Conservation (phyloP, 2,329 filamentous ascomycete species). For the Calonectria pteridis region DNA sequence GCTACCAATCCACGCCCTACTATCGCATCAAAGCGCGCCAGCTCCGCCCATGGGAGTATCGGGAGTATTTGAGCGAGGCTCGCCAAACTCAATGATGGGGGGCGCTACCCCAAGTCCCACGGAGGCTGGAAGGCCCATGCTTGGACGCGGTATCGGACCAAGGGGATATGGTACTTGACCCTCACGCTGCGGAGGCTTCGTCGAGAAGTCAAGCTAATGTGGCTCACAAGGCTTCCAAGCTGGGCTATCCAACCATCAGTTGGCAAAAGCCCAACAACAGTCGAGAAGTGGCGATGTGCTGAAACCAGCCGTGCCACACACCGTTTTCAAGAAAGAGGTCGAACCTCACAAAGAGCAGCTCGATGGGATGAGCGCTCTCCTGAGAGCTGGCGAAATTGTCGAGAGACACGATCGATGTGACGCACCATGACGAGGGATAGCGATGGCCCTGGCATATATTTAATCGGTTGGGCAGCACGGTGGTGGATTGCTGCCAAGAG, state of each 20-base stretch:
- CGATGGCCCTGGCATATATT: neutral
- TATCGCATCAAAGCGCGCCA: slow-evolving; percentile 55
- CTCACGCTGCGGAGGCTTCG: slow-evolving; percentile 28
- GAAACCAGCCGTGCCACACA: slow-evolving; percentile 46
- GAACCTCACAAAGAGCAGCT: slow-evolving; percentile 49
- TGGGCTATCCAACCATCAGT: slow-evolving; percentile 48
- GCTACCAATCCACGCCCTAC: slow-evolving; percentile 66
- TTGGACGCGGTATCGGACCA: slow-evolving; percentile 40
- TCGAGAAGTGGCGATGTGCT: slow-evolving; percentile 47
- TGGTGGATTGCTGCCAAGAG: neutral
- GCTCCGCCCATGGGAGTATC: slow-evolving; percentile 26
- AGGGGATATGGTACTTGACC: slow-evolving; percentile 53
- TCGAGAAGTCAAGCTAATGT: slow-evolving; percentile 45
- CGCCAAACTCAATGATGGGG: slow-evolving; percentile 33
- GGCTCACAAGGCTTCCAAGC: slow-evolving; percentile 49
- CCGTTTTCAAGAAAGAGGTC: slow-evolving; percentile 31
- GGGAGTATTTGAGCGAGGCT: slow-evolving; percentile 37
- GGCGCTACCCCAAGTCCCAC: slow-evolving; percentile 44
- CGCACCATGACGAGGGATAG: slow-evolving; percentile 30
- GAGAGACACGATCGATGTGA: slow-evolving; percentile 54
- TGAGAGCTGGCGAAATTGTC: slow-evolving; percentile 71
- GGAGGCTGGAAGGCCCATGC: slow-evolving; percentile 36
- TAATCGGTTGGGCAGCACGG: neutral
- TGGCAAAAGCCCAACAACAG: slow-evolving; percentile 49
- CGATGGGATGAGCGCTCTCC: slow-evolving; percentile 70